A percentile compares a stretch with the other conserved stretches of the same genome.
These are phyloP conservation scores for Eutypa lata DNA, from an alignment of 2,329 filamentous ascomycete genomes.

Conservation along the genomic window DNA sequence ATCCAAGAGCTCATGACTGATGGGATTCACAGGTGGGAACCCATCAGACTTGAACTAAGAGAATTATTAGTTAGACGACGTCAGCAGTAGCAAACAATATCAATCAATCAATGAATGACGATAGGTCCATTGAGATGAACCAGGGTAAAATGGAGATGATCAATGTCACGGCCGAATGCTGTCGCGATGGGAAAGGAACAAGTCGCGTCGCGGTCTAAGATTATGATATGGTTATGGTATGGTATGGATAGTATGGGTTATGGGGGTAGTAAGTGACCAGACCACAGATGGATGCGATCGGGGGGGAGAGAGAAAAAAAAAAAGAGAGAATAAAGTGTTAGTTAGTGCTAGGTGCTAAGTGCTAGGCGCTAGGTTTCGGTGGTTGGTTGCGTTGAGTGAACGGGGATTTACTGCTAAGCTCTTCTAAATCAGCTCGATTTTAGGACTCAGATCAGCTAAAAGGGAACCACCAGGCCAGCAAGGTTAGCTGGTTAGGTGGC, in stretches of 20 bases:
- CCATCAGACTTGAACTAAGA: constrained; percentile 38
- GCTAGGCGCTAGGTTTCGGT: not conserved
- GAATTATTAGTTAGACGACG: constrained; percentile 25
- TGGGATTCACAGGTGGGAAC: constrained; percentile 41
- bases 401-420: not conserved
- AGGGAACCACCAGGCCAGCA: not conserved
- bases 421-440: not conserved
- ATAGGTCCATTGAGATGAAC: constrained; percentile 42
- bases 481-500: too few relatives aligned
- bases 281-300: constrained; percentile 22
- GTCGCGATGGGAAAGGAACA: constrained; percentile 39
- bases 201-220: constrained; percentile 40
- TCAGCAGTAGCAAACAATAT: constrained; percentile 35
- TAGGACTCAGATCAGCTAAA: not conserved
- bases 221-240: constrained; percentile 15
- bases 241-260: not conserved
- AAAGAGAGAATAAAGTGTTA: not conserved
- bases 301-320: constrained; percentile 16
- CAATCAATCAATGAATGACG: constrained; percentile 12
- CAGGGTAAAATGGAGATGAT: constrained; percentile 21
- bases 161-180: constrained; percentile 23
- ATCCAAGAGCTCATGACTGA: constrained; percentile 70
- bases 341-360: too few relatives aligned
- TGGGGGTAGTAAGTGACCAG: constrained; percentile 28
- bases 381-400: not conserved